Evolutionary conservation across 2,329 filamentous ascomycete genomes (phyloP).

Genomic region (Plectosphaerella plurivora): DNA sequence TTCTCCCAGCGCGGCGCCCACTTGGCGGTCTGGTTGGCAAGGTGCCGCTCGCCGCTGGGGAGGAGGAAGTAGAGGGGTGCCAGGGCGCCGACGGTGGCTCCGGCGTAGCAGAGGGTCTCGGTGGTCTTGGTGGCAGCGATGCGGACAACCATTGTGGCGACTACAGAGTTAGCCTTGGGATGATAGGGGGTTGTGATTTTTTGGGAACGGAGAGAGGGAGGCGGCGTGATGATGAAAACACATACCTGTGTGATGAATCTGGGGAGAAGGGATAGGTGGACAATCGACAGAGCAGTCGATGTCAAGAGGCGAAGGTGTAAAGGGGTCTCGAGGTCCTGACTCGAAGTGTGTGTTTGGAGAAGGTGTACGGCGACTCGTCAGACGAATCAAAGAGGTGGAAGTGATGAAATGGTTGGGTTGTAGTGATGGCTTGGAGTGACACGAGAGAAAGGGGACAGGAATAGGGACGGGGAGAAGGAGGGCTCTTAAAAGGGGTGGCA

Average conservation of each 20-base stretch:
- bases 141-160: conserved; percentile 32
- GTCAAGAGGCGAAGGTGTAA: background rate
- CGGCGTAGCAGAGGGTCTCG: conserved; percentile 49
- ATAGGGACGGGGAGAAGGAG: background rate
- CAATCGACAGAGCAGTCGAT: background rate
- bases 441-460: background rate
- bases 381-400: background rate
- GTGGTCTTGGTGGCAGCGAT: conserved; percentile 43
- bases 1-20: conserved; percentile 59
- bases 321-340: background rate
- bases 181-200: background rate
- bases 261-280: background rate
- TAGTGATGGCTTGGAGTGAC: conserved; percentile 3
- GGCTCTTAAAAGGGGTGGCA: background rate
- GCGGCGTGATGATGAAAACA: background rate
- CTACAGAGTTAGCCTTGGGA: background rate
- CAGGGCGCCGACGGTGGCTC: conserved; percentile 48
- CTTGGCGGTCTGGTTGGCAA: conserved; percentile 48
- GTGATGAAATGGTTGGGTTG: background rate
- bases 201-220: background rate
- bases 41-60: conserved; percentile 50
- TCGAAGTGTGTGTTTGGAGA: conserved; percentile 8
- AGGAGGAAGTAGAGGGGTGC: conserved; percentile 54
- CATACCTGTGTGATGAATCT: background rate
- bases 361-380: background rate